Conservation (phyloP, 1,284 basidiomycete genomes). For the Erythrobasidium hasegawianum region DNA sequence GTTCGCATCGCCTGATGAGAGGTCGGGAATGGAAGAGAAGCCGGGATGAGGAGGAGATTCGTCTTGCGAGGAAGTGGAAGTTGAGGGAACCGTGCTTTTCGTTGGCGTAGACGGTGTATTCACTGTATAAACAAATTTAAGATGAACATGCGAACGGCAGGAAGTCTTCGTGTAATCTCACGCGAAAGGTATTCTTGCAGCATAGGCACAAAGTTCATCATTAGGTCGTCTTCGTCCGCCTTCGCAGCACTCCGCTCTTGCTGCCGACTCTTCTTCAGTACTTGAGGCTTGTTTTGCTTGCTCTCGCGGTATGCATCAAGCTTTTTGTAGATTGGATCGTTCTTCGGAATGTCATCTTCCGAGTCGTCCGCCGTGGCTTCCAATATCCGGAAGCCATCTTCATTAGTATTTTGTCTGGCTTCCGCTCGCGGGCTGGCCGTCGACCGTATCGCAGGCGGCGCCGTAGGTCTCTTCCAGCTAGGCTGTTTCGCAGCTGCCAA, state of each 20-base stretch:
- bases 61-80: background rate
- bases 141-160: background rate
- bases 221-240: slow-evolving; percentile 35
- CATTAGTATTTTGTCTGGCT: background rate
- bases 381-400: slow-evolving; percentile 6
- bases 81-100: background rate
- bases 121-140: background rate
- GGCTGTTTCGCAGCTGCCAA: slow-evolving; percentile 18
- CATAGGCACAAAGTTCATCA: slow-evolving; percentile 43
- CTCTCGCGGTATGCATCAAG: slow-evolving; percentile 11
- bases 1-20: slow-evolving; percentile 8
- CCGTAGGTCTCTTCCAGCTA: background rate
- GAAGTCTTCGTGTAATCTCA: too few species aligned
- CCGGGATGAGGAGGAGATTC: slow-evolving; percentile 5
- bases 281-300: background rate
- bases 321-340: slow-evolving; percentile 12
- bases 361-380: slow-evolving; percentile 16
- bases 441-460: slow-evolving; percentile 2
- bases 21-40: background rate
- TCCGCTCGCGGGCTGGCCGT: slow-evolving; percentile 1
- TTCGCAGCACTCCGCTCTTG: background rate
- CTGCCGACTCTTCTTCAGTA: background rate
- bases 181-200: slow-evolving; percentile 43
- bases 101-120: slow-evolving; percentile 16
- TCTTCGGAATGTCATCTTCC: background rate